phyloP scores from a whole-genome alignment of 257 asterid genomes.

The Asclepias syriaca region DNA sequence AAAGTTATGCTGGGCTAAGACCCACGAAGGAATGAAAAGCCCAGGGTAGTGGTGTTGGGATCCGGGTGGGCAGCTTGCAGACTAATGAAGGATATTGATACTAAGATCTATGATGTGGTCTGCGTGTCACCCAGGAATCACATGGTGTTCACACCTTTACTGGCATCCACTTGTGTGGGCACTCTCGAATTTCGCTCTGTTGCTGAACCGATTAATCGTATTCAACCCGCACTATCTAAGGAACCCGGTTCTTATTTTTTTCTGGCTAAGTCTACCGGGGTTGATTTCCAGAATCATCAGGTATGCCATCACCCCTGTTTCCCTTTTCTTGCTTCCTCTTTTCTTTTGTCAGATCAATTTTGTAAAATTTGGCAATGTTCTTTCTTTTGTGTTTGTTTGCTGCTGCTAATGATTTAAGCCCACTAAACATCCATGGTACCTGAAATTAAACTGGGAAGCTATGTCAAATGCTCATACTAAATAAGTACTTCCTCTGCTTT shows the following conservation, averaged over 20 bases:
- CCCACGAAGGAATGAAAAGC: slow-evolving; percentile 71
- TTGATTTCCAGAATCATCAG: slow-evolving; percentile 69
- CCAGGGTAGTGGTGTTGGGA: slow-evolving; percentile 90
- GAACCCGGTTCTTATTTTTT: slow-evolving; percentile 90
- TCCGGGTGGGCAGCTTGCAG: slow-evolving; percentile 99
- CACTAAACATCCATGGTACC: neutral
- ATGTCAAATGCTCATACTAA: neutral
- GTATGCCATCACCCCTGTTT: slow-evolving; percentile 26
- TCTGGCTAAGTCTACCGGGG: slow-evolving; percentile 67
- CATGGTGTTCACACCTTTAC: slow-evolving; percentile 96
- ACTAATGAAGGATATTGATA: slow-evolving; percentile 77
- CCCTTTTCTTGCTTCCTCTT: neutral
- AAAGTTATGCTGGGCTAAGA: slow-evolving; percentile 36
- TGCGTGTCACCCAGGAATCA: slow-evolving; percentile 94
- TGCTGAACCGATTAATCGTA: slow-evolving; percentile 88
- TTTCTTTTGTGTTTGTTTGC: neutral
- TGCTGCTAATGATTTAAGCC: neutral
- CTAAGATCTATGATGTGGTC: slow-evolving; percentile 65
- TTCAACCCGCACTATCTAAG: slow-evolving; percentile 86
- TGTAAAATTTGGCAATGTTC: neutral
- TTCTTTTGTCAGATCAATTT: neutral
- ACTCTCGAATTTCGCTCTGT: slow-evolving; percentile 98
- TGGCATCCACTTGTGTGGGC: slow-evolving; percentile 98
- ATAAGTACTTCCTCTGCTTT: neutral
- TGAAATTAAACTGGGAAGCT: neutral